Evolutionary conservation across 495 filamentous ascomycete genomes (phyloP).

Genomic region (Aspergillus campestris): DNA sequence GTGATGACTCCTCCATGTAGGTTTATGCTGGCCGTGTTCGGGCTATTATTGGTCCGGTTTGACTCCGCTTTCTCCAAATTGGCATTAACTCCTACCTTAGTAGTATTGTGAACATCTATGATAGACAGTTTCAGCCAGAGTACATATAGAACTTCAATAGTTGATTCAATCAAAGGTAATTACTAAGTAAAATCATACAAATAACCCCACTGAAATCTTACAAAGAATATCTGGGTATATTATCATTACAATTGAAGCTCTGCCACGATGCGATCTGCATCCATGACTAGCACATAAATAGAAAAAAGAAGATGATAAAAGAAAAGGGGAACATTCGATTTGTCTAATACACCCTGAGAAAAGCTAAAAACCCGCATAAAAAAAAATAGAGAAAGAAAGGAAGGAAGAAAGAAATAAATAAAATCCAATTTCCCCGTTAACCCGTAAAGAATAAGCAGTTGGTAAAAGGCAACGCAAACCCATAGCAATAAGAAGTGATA

Average conservation of each 20-base stretch:
- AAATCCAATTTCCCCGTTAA: constrained; percentile 10
- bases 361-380: constrained; percentile 10
- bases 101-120: too few species aligned
- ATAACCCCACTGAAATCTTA: neutral
- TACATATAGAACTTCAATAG: neutral
- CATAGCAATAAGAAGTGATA: constrained; percentile 1
- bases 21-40: too few species aligned
- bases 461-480: constrained; percentile 1
- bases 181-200: neutral
- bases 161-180: neutral
- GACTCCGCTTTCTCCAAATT: too few species aligned
- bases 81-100: too few species aligned
- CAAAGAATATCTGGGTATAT: too few species aligned
- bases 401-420: constrained; percentile 8
- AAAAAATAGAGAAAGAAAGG: constrained; percentile 4
- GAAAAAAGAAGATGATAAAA: neutral
- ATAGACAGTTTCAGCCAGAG: neutral
- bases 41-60: too few species aligned
- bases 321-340: constrained; percentile 11
- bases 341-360: constrained; percentile 23
- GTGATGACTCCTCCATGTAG: too few species aligned
- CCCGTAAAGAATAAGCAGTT: constrained; percentile 3
- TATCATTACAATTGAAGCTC: too few species aligned
- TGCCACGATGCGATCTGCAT: neutral
- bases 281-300: neutral